phyloP scores from a whole-genome alignment of 1,284 basidiomycete genomes.

The Xerocomus minutiporus region DNA sequence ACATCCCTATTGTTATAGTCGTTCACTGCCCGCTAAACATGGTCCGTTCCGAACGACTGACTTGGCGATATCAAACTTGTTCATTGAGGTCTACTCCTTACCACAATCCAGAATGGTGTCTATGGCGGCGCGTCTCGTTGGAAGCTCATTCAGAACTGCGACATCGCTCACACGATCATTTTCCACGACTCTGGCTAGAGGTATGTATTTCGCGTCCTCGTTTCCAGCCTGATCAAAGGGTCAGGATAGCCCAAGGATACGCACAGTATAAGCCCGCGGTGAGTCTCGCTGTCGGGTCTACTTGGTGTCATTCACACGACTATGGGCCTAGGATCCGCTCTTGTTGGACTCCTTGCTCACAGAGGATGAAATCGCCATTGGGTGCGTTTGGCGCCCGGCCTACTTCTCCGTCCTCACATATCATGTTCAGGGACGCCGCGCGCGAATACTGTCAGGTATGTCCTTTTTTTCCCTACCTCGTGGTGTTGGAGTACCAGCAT shows the following conservation, averaged over 20 bases:
- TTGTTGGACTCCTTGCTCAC: conserved; percentile 74
- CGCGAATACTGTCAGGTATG: conserved; percentile 77
- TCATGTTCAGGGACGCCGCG: conserved; percentile 66
- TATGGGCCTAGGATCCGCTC: conserved; percentile 62
- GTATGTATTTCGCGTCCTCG: conserved; percentile 13
- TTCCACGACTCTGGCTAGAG: conserved; percentile 16
- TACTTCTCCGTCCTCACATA: not conserved
- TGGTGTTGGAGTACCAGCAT: conserved; percentile 1
- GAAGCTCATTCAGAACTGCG: conserved; percentile 4
- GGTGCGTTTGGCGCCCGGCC: conserved; percentile 46
- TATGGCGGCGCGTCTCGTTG: conserved; percentile 2
- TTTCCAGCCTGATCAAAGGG: conserved; percentile 1
- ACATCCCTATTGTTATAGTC: too few relatives aligned
- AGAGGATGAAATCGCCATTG: conserved; percentile 87
- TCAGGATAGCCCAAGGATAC: conserved; percentile 19
- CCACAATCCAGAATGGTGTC: conserved; percentile 4
- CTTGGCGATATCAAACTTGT: not conserved
- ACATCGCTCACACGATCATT: conserved; percentile 16
- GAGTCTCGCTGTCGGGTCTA: conserved; percentile 25
- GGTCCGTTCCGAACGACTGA: conserved; percentile 21
- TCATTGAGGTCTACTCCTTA: not conserved
- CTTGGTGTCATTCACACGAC: not conserved
- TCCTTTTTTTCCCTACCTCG: conserved; percentile 4
- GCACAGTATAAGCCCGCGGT: conserved; percentile 22
- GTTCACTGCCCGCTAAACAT: not conserved